Percentiles rank a stretch among this genome's conserved stretches.
phyloP scores from a whole-genome alignment of 2,329 filamentous ascomycete genomes.

The Fusarium aywerte region DNA sequence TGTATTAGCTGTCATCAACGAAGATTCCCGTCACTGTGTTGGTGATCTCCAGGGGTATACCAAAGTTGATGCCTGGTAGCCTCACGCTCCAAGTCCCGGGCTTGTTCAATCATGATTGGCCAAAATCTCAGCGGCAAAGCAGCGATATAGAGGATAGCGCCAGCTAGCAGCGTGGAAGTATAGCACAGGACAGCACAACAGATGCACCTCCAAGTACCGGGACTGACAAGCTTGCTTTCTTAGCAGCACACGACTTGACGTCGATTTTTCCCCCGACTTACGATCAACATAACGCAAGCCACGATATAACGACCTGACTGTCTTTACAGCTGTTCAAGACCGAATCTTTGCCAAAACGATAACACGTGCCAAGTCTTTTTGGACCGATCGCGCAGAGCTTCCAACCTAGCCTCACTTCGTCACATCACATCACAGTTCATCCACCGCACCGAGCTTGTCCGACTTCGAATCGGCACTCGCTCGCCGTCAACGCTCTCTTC shows the following conservation, averaged over 20 bases:
- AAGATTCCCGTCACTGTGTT: conserved; percentile 1
- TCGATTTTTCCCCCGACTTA: conserved; percentile 12
- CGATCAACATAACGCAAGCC: not conserved
- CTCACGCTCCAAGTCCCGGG: conserved; percentile 26
- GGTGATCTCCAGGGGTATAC: conserved; percentile 29
- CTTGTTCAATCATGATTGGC: conserved; percentile 43
- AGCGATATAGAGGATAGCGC: conserved; percentile 31
- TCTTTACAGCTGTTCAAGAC: not conserved
- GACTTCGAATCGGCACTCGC: conserved; percentile 34
- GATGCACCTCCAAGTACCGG: conserved; percentile 31
- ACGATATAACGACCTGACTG: conserved; percentile 15
- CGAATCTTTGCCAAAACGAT: conserved; percentile 7
- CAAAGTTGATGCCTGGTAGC: conserved; percentile 47
- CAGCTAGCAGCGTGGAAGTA: conserved; percentile 33
- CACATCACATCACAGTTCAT: conserved; percentile 26
- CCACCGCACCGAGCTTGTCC: conserved; percentile 39
- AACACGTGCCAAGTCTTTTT: conserved; percentile 30
- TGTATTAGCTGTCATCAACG: not conserved
- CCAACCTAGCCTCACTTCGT: conserved; percentile 9
- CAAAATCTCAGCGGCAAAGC: conserved; percentile 42
- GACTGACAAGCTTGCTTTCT: conserved; percentile 35
- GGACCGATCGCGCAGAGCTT: conserved; percentile 26
- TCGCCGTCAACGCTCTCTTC: conserved; percentile 30
- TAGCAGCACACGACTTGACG: conserved; percentile 28
- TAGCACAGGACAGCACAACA: conserved; percentile 39